Base-by-base conservation (phyloP, 2,329 filamentous ascomycete species). In the Thelonectria rubi region DNA sequence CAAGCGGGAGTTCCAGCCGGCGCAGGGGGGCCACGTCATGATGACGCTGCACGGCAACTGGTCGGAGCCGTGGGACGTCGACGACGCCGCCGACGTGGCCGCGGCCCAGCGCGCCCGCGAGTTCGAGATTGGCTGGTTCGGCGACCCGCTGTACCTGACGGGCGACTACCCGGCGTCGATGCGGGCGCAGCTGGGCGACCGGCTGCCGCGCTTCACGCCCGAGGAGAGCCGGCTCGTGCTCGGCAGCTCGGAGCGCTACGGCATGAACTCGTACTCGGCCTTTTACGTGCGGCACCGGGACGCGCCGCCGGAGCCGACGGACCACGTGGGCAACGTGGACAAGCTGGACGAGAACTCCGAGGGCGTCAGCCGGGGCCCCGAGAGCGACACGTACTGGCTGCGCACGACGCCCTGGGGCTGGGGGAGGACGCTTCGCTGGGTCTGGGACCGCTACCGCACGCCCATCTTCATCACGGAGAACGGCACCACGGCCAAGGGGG, bases 381-480 rank as follows among this genome's bases (percentile, higher is more conserved):
- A 76, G 65, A 77, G 74, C 11, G 77, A 78, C 42, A 79, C 77
- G 0, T 72, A 74, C 26, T 80, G 78, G 78, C 68, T 80, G 9
- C 70, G 76, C 9, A 76, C 76, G 1, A 73, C 75, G 7, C 76
- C 78, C 0, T 77, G 75, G 72, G 77, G 76, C 2, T 77, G 75
- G 69, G 73, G 69, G 0, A 78, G 77, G 63, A 60, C 78, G 42
- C 67, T 80, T 6, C 73, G 74, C 5, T 80, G 78, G 78, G 75
- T 80, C 26, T 80, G 78, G 77, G 64, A 68, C 34, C 72, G 78
- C 2, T 80, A 80, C 59, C 67, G 73, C 6, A 73, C 75, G 5
- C 78, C 78, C 1, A 80, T 80, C 21, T 80, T 74, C 62, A 78
- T 80, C 58, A 80, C 77, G 0, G 78, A 80, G 65, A 80, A 80